Conservation (phyloP, 805 yeast species). For the Metschnikowia shivogae region DNA sequence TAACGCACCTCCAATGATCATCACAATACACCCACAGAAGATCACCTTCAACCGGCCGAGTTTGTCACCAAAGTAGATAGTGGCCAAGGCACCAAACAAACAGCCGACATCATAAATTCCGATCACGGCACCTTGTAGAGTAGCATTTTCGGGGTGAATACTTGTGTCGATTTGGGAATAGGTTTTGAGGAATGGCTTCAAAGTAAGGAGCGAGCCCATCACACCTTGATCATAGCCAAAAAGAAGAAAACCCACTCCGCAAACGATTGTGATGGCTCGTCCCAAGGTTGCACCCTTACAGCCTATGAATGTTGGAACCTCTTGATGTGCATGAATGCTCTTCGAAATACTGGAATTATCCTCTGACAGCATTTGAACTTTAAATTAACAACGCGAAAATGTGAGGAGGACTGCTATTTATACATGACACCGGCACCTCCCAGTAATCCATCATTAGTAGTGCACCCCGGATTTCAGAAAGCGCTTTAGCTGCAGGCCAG, state of each 20-base stretch:
- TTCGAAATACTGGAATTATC: slow-evolving; percentile 2
- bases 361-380: slow-evolving; percentile 2
- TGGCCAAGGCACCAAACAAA: slow-evolving; percentile 18
- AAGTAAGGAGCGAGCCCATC: slow-evolving; percentile 28
- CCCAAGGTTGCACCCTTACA: slow-evolving; percentile 11
- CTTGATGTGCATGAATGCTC: neutral
- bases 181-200: slow-evolving; percentile 17
- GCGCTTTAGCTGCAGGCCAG: neutral
- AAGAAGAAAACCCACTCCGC: slow-evolving; percentile 26
- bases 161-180: slow-evolving; percentile 18
- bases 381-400: neutral
- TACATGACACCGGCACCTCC: neutral
- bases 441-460: neutral
- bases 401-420: neutral
- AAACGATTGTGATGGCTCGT: slow-evolving; percentile 12
- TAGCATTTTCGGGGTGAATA: slow-evolving; percentile 11
- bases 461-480: slow-evolving; percentile 1
- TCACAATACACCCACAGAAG: slow-evolving; percentile 19
- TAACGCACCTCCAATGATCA: slow-evolving; percentile 22
- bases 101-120: slow-evolving; percentile 24
- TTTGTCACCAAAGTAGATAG: slow-evolving; percentile 21
- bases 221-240: slow-evolving; percentile 43
- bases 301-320: slow-evolving; percentile 13
- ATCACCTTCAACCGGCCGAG: slow-evolving; percentile 21
- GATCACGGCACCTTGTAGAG: slow-evolving; percentile 21